Evolutionary conservation across 345 rosid species (phyloP), one percentile per base, ranked within the genome.

Genomic region (Citrus trifoliata): DNA sequence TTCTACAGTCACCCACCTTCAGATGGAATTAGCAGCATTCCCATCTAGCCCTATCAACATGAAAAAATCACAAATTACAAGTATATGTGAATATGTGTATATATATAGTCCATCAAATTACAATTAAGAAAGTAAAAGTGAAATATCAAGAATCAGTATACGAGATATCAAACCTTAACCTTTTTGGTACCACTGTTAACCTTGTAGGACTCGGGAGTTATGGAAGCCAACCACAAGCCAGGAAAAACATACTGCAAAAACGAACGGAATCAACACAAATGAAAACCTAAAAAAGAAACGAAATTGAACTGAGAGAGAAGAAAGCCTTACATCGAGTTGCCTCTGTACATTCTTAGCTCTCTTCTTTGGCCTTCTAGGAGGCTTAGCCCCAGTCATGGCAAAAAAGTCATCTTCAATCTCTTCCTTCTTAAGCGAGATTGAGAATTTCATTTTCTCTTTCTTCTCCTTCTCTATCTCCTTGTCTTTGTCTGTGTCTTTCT

Each of bases 361-460:
- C 83, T 88, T 94, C 87, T 79, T 90, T 8, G 97, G 95, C 81
- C 93, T 84, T 71, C 95, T 86, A 0, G 87, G 70, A 24, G 97
- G 95, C 82, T 89, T 90, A 6, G 90, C 82, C 78, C 97, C 98
- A 12, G 95, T 91, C 88, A 94, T 76, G 32, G 86, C 69, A 48
- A 87, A 83, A 18, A 93, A 71, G 83, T 94, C 98, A 37, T 91
- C 93, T 32, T 94, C 96, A 74, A 93, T 91, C 86, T 94, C 96
- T 42, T 89, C 80, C 82, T 85, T 91, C 0, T 90, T 70, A 27
- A 94, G 87, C 53, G 91, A 80, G 55, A 93, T 80, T 66, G 93
- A 88, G 19, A 93, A 75, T 83, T 87, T 88, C 81, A 71, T 76
- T 77, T 87, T 86, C 88, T 84, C 82, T 84, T 82, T 85, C 84